phyloP scores from a whole-genome alignment of 1,284 basidiomycete species.

The Heterobasidion parviporum region DNA sequence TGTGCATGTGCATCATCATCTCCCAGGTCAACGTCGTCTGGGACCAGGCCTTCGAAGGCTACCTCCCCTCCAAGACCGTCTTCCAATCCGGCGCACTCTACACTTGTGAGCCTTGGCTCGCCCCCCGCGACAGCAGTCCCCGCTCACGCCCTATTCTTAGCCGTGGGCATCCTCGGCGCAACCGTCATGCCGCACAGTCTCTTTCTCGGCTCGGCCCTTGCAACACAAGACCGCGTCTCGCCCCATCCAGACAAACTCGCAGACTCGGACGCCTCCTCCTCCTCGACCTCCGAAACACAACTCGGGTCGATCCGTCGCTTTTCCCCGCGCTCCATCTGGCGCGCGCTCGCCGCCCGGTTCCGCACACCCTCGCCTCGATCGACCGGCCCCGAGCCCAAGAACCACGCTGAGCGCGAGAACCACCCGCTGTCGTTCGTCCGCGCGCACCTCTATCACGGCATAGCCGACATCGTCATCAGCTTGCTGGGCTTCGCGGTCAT shows the following conservation, averaged over 20 bases:
- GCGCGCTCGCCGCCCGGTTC: not conserved
- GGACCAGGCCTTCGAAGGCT: slow-evolving; percentile 77
- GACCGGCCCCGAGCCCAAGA: not conserved
- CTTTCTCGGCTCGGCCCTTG: slow-evolving; percentile 82
- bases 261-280: not conserved
- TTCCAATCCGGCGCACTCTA: slow-evolving; percentile 51
- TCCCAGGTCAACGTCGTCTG: slow-evolving; percentile 70
- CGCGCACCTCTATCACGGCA: slow-evolving; percentile 74
- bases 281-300: not conserved
- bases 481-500: slow-evolving; percentile 75
- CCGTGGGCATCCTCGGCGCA: slow-evolving; percentile 78
- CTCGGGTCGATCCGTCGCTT: not conserved
- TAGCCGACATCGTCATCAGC: slow-evolving; percentile 56
- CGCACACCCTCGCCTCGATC: no score
- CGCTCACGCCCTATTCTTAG: slow-evolving; percentile 27
- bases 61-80: slow-evolving; percentile 67
- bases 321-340: not conserved
- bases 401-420: slow-evolving; percentile 35
- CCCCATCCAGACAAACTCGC: slow-evolving; percentile 1
- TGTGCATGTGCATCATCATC: slow-evolving; percentile 80
- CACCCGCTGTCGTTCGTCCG: slow-evolving; percentile 61
- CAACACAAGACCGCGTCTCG: slow-evolving; percentile 67
- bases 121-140: not conserved
- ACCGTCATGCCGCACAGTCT: slow-evolving; percentile 91
- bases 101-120: slow-evolving; percentile 39